Conservation (phyloP, 2,329 filamentous ascomycete genomes). For the Paramyrothecium roridum region DNA sequence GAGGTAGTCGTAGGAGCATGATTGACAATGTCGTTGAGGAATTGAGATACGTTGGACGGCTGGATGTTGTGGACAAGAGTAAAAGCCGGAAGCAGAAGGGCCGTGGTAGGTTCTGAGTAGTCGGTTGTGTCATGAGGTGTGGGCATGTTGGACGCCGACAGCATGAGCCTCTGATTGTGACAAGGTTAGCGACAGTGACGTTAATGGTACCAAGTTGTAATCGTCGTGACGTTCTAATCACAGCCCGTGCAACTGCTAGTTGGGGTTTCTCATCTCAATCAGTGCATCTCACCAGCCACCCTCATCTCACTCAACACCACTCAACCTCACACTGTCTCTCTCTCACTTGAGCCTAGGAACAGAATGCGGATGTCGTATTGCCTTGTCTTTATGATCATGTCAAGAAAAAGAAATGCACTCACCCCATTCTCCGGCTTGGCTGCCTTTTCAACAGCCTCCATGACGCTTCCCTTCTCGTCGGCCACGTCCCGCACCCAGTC, state of each 20-base stretch:
- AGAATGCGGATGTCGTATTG: too few species aligned
- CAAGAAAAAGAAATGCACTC: conserved; percentile 25
- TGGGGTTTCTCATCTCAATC: neutral
- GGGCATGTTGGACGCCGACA: conserved; percentile 89
- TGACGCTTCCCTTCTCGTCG: conserved; percentile 82
- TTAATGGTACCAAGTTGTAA: too few species aligned
- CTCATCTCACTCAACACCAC: neutral
- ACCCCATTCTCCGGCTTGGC: conserved; percentile 66
- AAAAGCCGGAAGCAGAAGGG: conserved; percentile 83
- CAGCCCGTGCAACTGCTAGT: too few species aligned
- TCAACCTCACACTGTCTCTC: neutral
- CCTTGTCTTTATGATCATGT: neutral
- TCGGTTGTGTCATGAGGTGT: conserved; percentile 64
- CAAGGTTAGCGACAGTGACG: conserved; percentile 3
- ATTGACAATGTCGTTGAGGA: conserved; percentile 71
- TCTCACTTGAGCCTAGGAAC: too few species aligned
- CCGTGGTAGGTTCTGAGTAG: conserved; percentile 69
- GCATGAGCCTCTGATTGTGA: conserved; percentile 67
- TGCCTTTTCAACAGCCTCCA: conserved; percentile 66
- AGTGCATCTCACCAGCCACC: neutral
- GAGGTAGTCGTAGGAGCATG: conserved; percentile 70
- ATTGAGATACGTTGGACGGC: conserved; percentile 65
- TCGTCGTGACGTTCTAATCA: too few species aligned
- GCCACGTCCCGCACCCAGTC: conserved; percentile 91
- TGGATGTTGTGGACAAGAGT: conserved; percentile 80